Conservation (phyloP, 345 rosid species). For the Eutrema japonicum region DNA sequence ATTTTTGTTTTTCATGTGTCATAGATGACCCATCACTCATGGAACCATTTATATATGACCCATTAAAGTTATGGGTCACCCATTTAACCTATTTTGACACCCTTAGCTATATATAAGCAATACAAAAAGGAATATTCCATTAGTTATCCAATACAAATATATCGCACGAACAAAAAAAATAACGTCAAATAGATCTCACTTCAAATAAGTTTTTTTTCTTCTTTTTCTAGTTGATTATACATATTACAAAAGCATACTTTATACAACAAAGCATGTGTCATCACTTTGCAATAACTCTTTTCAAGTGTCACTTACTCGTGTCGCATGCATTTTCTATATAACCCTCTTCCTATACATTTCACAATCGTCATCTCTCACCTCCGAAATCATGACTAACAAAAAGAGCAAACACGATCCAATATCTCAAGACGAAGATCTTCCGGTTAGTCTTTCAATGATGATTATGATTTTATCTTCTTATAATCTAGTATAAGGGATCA, state of each 20-base stretch:
- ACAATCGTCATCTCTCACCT: conserved; percentile 34
- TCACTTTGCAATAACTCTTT: conserved; percentile 42
- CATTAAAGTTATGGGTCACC: too few relatives aligned
- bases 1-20: too few relatives aligned
- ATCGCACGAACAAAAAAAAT: neutral
- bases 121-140: conserved; percentile 37
- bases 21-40: too few relatives aligned
- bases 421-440: conserved; percentile 32
- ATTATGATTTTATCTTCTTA: conserved; percentile 27
- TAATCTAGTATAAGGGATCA: conserved; percentile 18
- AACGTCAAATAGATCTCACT: conserved; percentile 2
- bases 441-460: conserved; percentile 31
- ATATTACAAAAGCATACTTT: conserved; percentile 31
- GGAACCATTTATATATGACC: too few relatives aligned
- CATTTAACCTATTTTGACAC: too few relatives aligned
- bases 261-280: conserved; percentile 31
- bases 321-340: conserved; percentile 39
- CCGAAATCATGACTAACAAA: conserved; percentile 22
- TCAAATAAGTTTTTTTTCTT: neutral
- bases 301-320: conserved; percentile 21
- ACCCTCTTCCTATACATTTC: conserved; percentile 15
- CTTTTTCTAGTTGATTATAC: conserved; percentile 19
- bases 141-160: conserved; percentile 23
- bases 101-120: neutral
- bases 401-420: conserved; percentile 11